Conservation (phyloP, 305 asterid genomes). For the Solanum hybrid region DNA sequence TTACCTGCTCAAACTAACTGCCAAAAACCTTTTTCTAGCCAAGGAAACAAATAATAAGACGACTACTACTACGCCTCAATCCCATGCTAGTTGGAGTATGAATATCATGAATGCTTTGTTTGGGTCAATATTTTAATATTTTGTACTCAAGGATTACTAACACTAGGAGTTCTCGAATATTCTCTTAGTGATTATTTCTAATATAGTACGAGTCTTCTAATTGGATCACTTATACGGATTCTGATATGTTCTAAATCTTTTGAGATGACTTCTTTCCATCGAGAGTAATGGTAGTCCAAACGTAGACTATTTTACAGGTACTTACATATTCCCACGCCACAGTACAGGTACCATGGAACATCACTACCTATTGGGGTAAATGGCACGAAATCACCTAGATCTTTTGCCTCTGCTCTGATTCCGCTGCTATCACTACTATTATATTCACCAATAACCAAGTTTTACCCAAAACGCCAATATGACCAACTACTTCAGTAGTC, state of each 20-base stretch:
- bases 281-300: not conserved
- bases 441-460: not conserved
- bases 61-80: not conserved
- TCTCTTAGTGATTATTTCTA: not conserved
- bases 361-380: not conserved
- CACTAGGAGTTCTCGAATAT: not conserved
- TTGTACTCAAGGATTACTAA: not conserved
- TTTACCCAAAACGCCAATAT: not conserved
- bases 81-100: not conserved
- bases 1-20: not conserved
- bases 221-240: not conserved
- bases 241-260: not conserved
- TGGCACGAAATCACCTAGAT: not conserved
- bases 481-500: not conserved
- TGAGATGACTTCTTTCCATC: not conserved
- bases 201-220: not conserved
- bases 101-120: not conserved
- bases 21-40: not conserved
- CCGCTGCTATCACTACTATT: not conserved
- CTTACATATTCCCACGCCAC: not conserved
- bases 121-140: not conserved
- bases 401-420: not conserved
- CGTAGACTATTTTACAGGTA: not conserved
- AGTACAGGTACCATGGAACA: not conserved
- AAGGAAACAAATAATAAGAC: not conserved